Conservation (phyloP, 164 flowering plant genomes). For the Kalanchoe fedtschenkoi region DNA sequence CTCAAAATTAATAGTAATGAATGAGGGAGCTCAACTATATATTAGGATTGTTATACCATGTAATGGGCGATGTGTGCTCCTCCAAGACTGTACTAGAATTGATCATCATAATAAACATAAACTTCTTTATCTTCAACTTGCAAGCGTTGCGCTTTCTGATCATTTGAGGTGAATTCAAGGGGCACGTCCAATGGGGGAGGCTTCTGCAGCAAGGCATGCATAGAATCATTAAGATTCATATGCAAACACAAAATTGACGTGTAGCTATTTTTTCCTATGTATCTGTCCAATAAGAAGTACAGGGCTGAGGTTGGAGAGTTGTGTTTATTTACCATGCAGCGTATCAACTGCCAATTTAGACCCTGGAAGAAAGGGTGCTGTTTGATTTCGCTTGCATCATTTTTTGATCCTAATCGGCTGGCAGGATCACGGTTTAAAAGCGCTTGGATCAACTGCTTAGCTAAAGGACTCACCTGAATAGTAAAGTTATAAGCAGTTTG, state of each 20-base stretch:
- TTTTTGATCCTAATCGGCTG: constrained; percentile 60
- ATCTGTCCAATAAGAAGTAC: neutral
- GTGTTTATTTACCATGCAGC: constrained; percentile 60
- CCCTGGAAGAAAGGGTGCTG: constrained; percentile 79
- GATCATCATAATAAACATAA: neutral
- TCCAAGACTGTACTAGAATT: neutral
- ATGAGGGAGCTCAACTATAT: too few species aligned
- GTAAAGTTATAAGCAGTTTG: neutral
- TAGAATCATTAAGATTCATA: neutral
- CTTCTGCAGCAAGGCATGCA: constrained; percentile 29
- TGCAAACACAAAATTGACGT: neutral
- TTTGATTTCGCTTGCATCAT: constrained; percentile 85
- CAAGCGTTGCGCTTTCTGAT: constrained; percentile 35
- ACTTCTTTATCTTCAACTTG: constrained; percentile 66
- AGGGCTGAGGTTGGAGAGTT: neutral
- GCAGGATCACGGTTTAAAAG: constrained; percentile 70
- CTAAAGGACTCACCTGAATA: constrained; percentile 71
- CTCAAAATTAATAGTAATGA: too few species aligned
- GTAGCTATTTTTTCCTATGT: neutral
- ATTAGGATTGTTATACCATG: too few species aligned
- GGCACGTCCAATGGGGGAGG: constrained; percentile 78
- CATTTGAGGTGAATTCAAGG: constrained; percentile 48
- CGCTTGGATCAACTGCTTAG: constrained; percentile 74
- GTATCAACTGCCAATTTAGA: constrained; percentile 87
- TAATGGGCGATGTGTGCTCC: too few species aligned